A percentile compares a stretch with the other conserved stretches of the same genome.
phyloP scores from a whole-genome alignment of 352 stramenopile genomes.

The Phytophthora syringae region DNA sequence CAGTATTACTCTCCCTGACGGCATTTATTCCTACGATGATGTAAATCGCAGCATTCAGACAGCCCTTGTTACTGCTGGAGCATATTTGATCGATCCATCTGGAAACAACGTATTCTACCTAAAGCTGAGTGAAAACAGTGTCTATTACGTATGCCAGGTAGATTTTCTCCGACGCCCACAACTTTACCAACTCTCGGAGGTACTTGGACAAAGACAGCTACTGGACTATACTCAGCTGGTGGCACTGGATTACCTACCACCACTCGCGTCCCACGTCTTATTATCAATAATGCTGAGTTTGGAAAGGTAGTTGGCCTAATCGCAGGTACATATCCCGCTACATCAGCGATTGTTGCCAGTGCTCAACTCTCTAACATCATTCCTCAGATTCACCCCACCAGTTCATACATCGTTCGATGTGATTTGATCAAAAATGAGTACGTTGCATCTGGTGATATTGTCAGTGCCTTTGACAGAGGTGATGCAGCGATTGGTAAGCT shows the following conservation, averaged over 20 bases:
- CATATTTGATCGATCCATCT: constrained; percentile 18
- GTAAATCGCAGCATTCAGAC: constrained; percentile 14
- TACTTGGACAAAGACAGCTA: constrained; percentile 13
- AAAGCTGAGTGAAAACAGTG: constrained; percentile 12
- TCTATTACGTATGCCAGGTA: constrained; percentile 17
- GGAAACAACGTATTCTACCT: constrained; percentile 21
- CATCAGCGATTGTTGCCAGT: constrained; percentile 7
- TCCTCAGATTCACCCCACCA: constrained; percentile 17
- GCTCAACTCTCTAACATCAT: constrained; percentile 18
- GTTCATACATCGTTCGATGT: constrained; percentile 26
- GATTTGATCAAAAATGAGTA: constrained; percentile 32
- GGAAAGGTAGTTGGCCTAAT: constrained; percentile 21
- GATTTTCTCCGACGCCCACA: constrained; percentile 11
- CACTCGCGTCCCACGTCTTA: constrained; percentile 19
- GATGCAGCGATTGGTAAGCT: constrained; percentile 7
- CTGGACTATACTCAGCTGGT: constrained; percentile 4
- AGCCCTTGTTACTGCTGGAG: constrained; percentile 12
- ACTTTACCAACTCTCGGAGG: constrained; percentile 5
- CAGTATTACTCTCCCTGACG: not conserved
- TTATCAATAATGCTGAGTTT: constrained; percentile 25
- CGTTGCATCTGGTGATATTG: constrained; percentile 11
- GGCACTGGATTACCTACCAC: constrained; percentile 19
- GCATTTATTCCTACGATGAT: constrained; percentile 12
- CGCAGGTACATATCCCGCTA: constrained; percentile 14
- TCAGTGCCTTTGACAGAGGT: constrained; percentile 9